Percentiles rank a stretch among this genome's conserved stretches.
Conservation (phyloP, 1,284 basidiomycete species). For the Ustilago trichophora region DNA sequence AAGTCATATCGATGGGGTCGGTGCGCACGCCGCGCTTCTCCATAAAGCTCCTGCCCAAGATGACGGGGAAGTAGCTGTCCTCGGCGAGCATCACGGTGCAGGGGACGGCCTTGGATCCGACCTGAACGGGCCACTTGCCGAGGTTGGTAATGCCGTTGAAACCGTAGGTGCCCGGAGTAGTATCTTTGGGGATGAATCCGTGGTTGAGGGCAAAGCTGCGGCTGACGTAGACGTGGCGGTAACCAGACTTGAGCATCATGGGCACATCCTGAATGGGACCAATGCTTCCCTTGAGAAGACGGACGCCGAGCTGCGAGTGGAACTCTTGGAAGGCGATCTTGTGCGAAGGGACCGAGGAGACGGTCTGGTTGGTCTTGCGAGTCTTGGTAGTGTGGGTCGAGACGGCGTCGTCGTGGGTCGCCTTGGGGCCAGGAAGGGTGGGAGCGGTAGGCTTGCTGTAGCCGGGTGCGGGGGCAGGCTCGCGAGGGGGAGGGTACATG, state of each 20-base stretch:
- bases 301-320: constrained; percentile 74
- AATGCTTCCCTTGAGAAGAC: constrained; percentile 89
- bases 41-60: constrained; percentile 91
- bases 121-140: constrained; percentile 68
- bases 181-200: constrained; percentile 86
- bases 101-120: constrained; percentile 69
- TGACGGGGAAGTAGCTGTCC: constrained; percentile 95
- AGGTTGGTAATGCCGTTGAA: constrained; percentile 77
- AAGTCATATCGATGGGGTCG: constrained; percentile 76
- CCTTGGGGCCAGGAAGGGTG: constrained; percentile 29
- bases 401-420: constrained; percentile 40
- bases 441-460: constrained; percentile 55
- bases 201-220: constrained; percentile 89
- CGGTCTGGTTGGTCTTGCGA: constrained; percentile 51
- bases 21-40: constrained; percentile 82
- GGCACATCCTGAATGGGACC: constrained; percentile 80
- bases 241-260: constrained; percentile 90
- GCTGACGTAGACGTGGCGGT: constrained; percentile 93
- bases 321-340: constrained; percentile 66
- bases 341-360: constrained; percentile 51
- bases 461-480: constrained; percentile 51
- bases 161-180: constrained; percentile 74
- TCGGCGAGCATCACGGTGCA: constrained; percentile 78
- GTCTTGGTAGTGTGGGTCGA: constrained; percentile 54
- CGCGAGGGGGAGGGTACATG: constrained; percentile 64